Base-by-base conservation (phyloP, 768 basidiomycete genomes). In the Tubosaeta sp. region DNA sequence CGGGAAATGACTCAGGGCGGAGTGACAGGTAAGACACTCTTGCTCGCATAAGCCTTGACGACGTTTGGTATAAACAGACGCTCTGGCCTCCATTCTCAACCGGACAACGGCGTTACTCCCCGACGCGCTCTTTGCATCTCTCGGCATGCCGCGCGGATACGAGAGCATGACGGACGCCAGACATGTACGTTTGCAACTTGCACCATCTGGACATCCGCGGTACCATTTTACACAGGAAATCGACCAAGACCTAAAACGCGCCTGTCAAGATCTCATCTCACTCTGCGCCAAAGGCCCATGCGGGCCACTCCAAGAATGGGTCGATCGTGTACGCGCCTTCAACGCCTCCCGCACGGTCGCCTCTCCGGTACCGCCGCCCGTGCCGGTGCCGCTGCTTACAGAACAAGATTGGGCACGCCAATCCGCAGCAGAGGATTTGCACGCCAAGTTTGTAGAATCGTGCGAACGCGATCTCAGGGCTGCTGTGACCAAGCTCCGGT, bases 221-320 rank as follows among this genome's bases (percentile, higher is more conserved):
- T 42, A 25, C 24, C 30, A 27, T 44, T 25, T 42, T 14, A 51
- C 48, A 14, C 66, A 94, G 90, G 86, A 85, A 52, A 87, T 96
- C 58, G 95, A 97, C 69, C 77, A 84, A 43, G 87, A 87, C 27
- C 80, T 97, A 25, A 90, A 92, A 61, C 74, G 75, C 16, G 86
- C 84, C 0, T 98, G 94, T 70, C 92, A 95, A 71, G 81, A 83
- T 35, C 78, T 92, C 32, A 95, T 98, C 51, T 69, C 75, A 3
- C 69, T 78, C 13, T 84, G 84, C 54, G 76, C 83, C 8, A 70
- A 74, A 34, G 66, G 74, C 0, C 76, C 89, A 22, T 82, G 82
- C 36, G 71, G 73, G 4, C 79, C 86, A 0, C 66, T 94, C 16
- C 80, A 74, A 29, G 62, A 72, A 18, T 94, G 90, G 83, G 70